Evolutionary conservation across 2,329 filamentous ascomycete genomes (phyloP), one percentile per base, ranked within the genome.

Genomic region (Neonectria coccinea): DNA sequence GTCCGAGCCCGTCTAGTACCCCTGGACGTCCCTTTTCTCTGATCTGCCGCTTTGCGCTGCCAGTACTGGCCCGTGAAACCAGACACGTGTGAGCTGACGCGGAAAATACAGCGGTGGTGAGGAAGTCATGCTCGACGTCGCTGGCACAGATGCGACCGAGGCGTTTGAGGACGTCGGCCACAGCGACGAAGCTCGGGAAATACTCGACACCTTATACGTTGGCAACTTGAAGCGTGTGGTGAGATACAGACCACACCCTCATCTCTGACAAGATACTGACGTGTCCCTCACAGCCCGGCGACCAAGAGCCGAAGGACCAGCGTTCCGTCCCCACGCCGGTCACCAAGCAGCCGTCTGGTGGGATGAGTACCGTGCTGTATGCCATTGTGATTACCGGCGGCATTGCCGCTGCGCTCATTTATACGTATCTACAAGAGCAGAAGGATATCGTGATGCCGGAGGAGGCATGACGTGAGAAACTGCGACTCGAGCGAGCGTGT

Each of bases 151-250:
- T n/a, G 62, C 62, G 12, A 65, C 58, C 2, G 62, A 65, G 7
- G 58, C 62, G 6, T 65, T 65, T 16, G 62, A 65, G n/a, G 62
- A 65, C 36, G 58, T 65, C 12, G 62, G 62, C 16, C 62, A 65
- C 42, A 65, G 62, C 42, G 58, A 65, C 44, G 62, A 65, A 31
- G 62, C 62, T 2, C 47, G 62, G 14, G 58, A 65, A 18, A 54
- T 62, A 25, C 56, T 64, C 11, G 39, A 65, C 0, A 55, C 51
- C 10, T 14, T 62, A 14, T 16, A 45, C 2, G 31, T 56, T 4
- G 58, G 48, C 29, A 41, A 10, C 27, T 25, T 59, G 14, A 42
- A 27, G 22, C 39, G 56, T 25, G 20, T 29, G 7, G 45, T 59
- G 33, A 48, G 20, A 50, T 5, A 29, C 29, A 29, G 6, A 25